Percentiles rank a stretch among this genome's conserved stretches.
These are phyloP conservation scores for Curvularia sp. DNA, from an alignment of 2,329 filamentous ascomycete species.

Conservation along the genomic window DNA sequence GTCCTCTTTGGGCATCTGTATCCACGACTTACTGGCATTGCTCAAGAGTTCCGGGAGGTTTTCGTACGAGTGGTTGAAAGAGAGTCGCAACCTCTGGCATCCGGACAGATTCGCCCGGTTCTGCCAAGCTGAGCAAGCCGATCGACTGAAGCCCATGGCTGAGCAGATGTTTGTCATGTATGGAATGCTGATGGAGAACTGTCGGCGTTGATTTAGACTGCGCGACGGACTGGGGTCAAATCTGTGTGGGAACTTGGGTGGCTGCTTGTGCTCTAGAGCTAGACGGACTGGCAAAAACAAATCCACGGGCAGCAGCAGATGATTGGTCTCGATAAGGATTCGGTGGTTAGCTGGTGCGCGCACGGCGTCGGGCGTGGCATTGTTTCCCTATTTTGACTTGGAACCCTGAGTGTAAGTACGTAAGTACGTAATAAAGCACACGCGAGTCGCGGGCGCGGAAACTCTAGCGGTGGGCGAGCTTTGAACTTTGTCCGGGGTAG, in stretches of 20 bases:
- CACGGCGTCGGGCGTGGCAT: conserved; percentile 7
- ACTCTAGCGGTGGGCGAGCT: conserved; percentile 35
- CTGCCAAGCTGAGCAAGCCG: conserved; percentile 32
- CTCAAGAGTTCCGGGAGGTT: conserved; percentile 37
- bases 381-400: conserved; percentile 15
- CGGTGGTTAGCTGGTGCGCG: neutral
- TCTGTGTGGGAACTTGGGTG: neutral
- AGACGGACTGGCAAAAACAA: neutral
- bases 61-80: conserved; percentile 36
- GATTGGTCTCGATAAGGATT: conserved; percentile 3
- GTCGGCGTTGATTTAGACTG: conserved; percentile 1
- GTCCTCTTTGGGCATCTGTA: conserved; percentile 34
- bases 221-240: neutral
- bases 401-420: conserved; percentile 23
- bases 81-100: conserved; percentile 42
- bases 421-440: conserved; percentile 32
- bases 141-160: conserved; percentile 33
- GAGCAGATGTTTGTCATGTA: conserved; percentile 43
- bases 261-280: neutral
- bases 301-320: neutral
- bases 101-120: conserved; percentile 44
- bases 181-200: conserved; percentile 36
- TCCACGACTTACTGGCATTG: conserved; percentile 38
- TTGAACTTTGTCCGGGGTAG: conserved; percentile 20
- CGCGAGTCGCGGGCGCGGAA: conserved; percentile 22